phyloP scores from a whole-genome alignment of 108 stramenopile genomes.

The Epipyxis sp. region DNA sequence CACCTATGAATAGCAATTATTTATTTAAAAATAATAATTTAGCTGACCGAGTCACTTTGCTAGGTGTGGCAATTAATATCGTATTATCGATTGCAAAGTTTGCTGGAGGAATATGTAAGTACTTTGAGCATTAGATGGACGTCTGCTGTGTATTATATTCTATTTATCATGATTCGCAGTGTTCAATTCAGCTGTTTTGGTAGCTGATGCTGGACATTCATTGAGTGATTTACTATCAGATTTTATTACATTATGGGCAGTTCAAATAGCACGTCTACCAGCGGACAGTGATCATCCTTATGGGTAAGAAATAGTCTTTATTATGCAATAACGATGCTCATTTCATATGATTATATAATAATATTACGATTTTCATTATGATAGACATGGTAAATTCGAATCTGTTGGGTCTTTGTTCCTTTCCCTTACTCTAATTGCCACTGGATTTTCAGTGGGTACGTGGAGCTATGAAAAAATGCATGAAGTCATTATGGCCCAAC shows the following conservation, averaged over 20 bases:
- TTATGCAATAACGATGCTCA: no score
- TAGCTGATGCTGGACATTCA: conserved; percentile 94
- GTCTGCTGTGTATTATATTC: background rate
- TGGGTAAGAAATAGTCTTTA: no score
- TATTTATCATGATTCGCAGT: no score
- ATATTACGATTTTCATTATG: no score
- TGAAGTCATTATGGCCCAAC: background rate
- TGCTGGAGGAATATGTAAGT: background rate
- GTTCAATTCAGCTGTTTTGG: conserved; percentile 74
- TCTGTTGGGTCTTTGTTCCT: conserved; percentile 82
- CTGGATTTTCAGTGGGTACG: conserved; percentile 73
- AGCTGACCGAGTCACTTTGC: background rate
- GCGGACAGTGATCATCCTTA: conserved; percentile 77
- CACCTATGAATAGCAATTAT: background rate
- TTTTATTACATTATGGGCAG: conserved; percentile 86
- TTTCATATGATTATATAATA: no score
- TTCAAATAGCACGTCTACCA: conserved; percentile 65
- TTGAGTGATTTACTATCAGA: conserved; percentile 81
- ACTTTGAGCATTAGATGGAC: background rate
- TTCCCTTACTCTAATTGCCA: conserved; percentile 77
- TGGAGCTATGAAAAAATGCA: conserved; percentile 8
- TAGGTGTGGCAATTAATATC: background rate
- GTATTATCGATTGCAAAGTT: background rate
- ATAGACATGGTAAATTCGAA: conserved; percentile 93
- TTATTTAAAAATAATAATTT: background rate